phyloP scores from a whole-genome alignment of 495 filamentous ascomycete species.

The Tuber melanosporum region DNA sequence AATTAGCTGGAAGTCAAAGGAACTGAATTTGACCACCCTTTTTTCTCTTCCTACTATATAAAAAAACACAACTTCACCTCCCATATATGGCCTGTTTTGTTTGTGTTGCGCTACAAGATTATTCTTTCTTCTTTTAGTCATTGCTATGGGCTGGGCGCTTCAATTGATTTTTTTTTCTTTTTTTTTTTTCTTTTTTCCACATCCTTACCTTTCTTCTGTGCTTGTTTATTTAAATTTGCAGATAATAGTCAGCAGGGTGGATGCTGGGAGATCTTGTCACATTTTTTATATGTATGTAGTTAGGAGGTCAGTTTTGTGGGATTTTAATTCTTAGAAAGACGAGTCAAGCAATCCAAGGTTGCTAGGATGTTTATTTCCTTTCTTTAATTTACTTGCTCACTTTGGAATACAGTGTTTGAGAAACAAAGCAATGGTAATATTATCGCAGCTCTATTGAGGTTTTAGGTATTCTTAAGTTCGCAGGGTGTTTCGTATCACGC shows the following conservation, averaged over 20 bases:
- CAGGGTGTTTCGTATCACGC: neutral
- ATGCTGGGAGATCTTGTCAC: neutral
- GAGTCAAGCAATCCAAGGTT: neutral
- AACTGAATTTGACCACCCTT: neutral
- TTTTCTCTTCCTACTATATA: constrained; percentile 1
- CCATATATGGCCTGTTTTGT: constrained; percentile 3
- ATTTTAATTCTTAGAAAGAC: neutral
- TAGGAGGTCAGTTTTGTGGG: neutral
- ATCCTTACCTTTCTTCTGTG: neutral
- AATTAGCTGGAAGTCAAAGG: neutral
- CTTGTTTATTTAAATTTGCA: constrained; percentile 9
- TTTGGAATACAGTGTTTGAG: neutral
- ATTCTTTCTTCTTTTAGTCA: neutral
- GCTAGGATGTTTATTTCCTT: neutral
- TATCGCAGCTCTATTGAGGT: neutral
- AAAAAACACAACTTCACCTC: neutral
- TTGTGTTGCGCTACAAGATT: neutral
- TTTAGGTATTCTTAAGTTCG: neutral
- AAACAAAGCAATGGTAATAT: neutral
- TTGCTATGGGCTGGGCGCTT: constrained; percentile 15
- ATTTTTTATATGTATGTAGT: neutral
- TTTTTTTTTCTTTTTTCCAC: constrained; percentile 6
- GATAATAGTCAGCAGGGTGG: neutral
- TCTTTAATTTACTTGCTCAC: neutral
- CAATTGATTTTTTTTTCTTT: constrained; percentile 14